Base-by-base conservation (phyloP, 2,329 filamentous ascomycete genomes). In the Davidsoniella virescens region DNA sequence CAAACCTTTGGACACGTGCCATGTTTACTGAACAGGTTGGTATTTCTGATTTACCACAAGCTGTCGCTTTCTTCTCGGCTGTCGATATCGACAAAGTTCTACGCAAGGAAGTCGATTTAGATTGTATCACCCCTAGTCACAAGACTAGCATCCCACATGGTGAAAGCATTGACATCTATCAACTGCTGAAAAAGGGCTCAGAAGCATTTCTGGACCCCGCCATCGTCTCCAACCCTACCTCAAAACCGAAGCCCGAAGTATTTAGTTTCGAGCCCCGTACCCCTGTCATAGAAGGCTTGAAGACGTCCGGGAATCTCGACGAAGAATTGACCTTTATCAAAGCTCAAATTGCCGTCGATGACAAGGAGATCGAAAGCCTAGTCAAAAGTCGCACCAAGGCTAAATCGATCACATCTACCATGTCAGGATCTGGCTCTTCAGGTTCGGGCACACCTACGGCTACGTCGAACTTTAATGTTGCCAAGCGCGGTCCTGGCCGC, bases 11-110 rank as follows among this genome's bases (percentile, higher is more conserved):
- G 92, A 98, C 93, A 0, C 76, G 92, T 47, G 88, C 88, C 55
- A 95, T 98, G 84, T 98, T 98, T 63, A 78, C 84, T 0, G 87
- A 98, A 64, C 92, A 98, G 65, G 85, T 95, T 60, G 92, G 92
- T 53, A 98, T 98, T 59, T 72, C 94, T 56, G 92, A 98, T 60
- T 73, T 98, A 8, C 92, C 93, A 0, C 92, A 96, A 60, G 80
- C 84, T 0, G 95, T 88, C 59, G 92, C 92, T 7, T 98, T 87
- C 65, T 98, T 98, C 66, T 93, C 85, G 1, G 90, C 92, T 3
- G 79, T 98, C 5, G 92, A 98, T 60, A 85, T 98, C 56, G 92
- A 98, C 60, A 81, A 87, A 58, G 88, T 98, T 2, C 71, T 98
- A n/a, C 78, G 92, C 47, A 98, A 98, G 63, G 92, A 98, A 64